A percentile compares a stretch with the other conserved stretches of the same genome.
These are phyloP conservation scores for Leishmania martiniquensis DNA, from an alignment of 208 protist genomes.

Conservation along the genomic window DNA sequence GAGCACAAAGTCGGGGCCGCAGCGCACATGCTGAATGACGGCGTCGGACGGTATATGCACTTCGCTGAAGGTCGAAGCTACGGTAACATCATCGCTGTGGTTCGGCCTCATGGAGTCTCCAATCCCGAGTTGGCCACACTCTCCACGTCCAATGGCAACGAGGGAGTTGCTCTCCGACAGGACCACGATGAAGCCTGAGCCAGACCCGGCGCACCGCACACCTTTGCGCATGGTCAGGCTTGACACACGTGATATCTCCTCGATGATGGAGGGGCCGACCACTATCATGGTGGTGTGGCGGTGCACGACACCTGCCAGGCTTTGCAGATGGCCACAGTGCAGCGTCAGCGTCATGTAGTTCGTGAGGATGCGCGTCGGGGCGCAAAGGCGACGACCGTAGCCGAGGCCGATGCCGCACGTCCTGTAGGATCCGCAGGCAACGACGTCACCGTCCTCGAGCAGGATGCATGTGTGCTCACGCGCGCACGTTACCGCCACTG, in stretches of 20 bases:
- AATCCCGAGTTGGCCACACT: slow-evolving; percentile 67
- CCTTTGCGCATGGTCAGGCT: slow-evolving; percentile 39
- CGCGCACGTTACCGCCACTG: slow-evolving; percentile 64
- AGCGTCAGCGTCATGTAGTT: slow-evolving; percentile 62
- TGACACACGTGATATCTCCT: slow-evolving; percentile 46
- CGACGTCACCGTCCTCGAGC: slow-evolving; percentile 70
- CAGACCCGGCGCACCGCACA: slow-evolving; percentile 42
- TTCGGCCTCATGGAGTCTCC: slow-evolving; percentile 37
- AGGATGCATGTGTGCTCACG: slow-evolving; percentile 67
- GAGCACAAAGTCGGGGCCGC: slow-evolving; percentile 71
- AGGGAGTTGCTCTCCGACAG: slow-evolving; percentile 49
- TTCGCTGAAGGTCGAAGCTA: slow-evolving; percentile 23
- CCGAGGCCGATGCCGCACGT: slow-evolving; percentile 53
- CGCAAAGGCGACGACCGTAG: slow-evolving; percentile 33
- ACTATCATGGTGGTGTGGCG: slow-evolving; percentile 45
- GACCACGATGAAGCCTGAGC: slow-evolving; percentile 62
- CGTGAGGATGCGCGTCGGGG: slow-evolving; percentile 49
- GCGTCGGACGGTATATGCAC: slow-evolving; percentile 34
- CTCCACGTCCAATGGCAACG: slow-evolving; percentile 50
- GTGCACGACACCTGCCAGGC: slow-evolving; percentile 38
- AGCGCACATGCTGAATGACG: slow-evolving; percentile 37
- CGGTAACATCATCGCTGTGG: slow-evolving; percentile 26
- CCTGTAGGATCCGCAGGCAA: slow-evolving; percentile 60
- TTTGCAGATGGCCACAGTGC: slow-evolving; percentile 42
- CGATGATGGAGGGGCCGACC: slow-evolving; percentile 35